Evolutionary conservation across 441 rosid genomes (phyloP).

Genomic region (Cnidoscolus chayamansa): DNA sequence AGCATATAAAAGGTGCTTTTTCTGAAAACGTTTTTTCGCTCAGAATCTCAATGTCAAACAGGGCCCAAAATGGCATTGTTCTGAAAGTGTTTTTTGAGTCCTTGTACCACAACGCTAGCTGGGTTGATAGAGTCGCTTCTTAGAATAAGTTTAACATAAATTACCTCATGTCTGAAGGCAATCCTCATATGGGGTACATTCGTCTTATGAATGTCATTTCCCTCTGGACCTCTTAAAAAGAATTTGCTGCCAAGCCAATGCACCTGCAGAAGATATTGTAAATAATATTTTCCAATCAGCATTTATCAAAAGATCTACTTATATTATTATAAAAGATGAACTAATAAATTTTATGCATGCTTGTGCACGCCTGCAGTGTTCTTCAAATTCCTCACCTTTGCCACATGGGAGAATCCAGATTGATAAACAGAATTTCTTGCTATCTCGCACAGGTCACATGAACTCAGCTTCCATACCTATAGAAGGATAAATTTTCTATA

Average conservation of each 20-base stretch:
- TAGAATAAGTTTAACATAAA: neutral
- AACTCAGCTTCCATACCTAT: slow-evolving; percentile 72
- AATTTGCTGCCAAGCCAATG: slow-evolving; percentile 69
- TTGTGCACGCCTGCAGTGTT: neutral
- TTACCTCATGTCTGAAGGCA: slow-evolving; percentile 56
- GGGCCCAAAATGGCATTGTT: no score
- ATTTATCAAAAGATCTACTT: neutral
- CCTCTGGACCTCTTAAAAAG: slow-evolving; percentile 52
- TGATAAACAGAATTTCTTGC: slow-evolving; percentile 70
- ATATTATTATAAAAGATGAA: neutral
- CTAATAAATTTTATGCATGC: neutral
- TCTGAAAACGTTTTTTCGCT: no score
- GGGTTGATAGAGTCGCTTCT: neutral
- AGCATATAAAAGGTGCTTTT: no score
- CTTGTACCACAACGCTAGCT: no score
- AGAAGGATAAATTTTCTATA: slow-evolving; percentile 9
- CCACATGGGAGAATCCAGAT: slow-evolving; percentile 61
- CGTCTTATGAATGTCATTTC: slow-evolving; percentile 67
- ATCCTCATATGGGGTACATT: slow-evolving; percentile 60
- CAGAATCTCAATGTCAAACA: no score
- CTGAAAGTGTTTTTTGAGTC: no score
- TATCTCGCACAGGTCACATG: slow-evolving; percentile 68
- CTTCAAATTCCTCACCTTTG: slow-evolving; percentile 42
- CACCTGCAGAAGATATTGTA: slow-evolving; percentile 29
- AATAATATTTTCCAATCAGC: neutral